These are phyloP conservation scores for Globomyces pollinis-pini DNA, from an alignment of 192 early-diverging fungal genomes.

Conservation along the genomic window DNA sequence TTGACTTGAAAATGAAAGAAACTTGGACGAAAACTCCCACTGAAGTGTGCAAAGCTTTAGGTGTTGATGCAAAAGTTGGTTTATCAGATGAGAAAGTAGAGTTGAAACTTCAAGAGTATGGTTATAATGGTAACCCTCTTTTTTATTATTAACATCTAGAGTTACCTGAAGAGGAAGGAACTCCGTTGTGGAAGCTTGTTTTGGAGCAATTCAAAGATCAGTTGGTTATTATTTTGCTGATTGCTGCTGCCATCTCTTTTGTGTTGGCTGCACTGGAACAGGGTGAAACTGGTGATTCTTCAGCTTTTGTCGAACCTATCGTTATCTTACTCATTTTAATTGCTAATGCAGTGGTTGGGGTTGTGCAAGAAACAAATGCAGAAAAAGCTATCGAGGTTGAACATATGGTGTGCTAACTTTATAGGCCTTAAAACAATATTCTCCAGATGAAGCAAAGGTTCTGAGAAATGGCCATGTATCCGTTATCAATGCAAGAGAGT, in stretches of 20 bases:
- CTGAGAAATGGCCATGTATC: slow-evolving; percentile 62
- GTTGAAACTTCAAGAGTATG: slow-evolving; percentile 55
- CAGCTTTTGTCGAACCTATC: slow-evolving; percentile 95
- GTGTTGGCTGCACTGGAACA: slow-evolving; percentile 83
- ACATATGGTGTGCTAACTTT: slow-evolving; percentile 8
- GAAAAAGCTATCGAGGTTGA: slow-evolving; percentile 97
- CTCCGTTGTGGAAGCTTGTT: slow-evolving; percentile 88
- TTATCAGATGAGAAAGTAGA: slow-evolving; percentile 57
- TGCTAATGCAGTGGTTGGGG: slow-evolving; percentile 95
- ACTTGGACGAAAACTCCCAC: slow-evolving; percentile 52
- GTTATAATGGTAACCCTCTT: slow-evolving; percentile 72
- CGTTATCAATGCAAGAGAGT: slow-evolving; percentile 64
- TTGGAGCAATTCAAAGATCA: slow-evolving; percentile 98
- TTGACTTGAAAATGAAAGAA: no score
- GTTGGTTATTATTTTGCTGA: slow-evolving; percentile 89
- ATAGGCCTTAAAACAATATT: slow-evolving; percentile 90
- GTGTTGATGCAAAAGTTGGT: slow-evolving; percentile 58
- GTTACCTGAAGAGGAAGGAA: slow-evolving; percentile 82
- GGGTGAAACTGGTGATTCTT: slow-evolving; percentile 51
- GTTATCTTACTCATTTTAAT: slow-evolving; percentile 97
- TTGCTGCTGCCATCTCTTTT: slow-evolving; percentile 86
- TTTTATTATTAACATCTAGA: slow-evolving; percentile 40
- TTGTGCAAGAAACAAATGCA: slow-evolving; percentile 91
- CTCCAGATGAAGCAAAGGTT: slow-evolving; percentile 91
- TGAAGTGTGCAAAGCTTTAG: slow-evolving; percentile 61